Percentiles rank a stretch among this genome's conserved stretches.
Evolutionary conservation across 2,329 filamentous ascomycete species (phyloP).

Genomic region (Malbranchea zuffiana): DNA sequence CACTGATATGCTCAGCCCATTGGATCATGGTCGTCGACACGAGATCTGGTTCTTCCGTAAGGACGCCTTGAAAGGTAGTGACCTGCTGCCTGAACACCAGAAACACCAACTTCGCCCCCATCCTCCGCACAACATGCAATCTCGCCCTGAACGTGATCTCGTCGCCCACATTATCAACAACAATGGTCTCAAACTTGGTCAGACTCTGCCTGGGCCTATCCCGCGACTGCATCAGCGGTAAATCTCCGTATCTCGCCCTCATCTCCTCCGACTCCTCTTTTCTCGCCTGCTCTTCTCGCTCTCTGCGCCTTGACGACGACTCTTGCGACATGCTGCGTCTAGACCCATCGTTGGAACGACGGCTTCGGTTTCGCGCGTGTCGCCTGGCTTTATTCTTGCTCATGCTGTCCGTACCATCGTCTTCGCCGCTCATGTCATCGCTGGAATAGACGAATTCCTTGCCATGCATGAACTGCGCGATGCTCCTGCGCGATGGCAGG

Average conservation of each 20-base stretch:
- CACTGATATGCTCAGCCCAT: conserved; percentile 73
- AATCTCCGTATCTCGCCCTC: conserved; percentile 47
- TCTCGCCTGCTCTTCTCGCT: conserved; percentile 37
- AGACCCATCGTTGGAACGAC: conserved; percentile 24
- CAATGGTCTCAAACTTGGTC: conserved; percentile 42
- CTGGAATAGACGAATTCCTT: conserved; percentile 34
- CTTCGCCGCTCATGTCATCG: conserved; percentile 33
- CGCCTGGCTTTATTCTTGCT: conserved; percentile 40
- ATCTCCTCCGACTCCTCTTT: conserved; percentile 49
- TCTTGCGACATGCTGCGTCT: conserved; percentile 33
- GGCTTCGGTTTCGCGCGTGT: conserved; percentile 29
- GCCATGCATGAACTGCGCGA: conserved; percentile 32
- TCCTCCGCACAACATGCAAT: conserved; percentile 66
- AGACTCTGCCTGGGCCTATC: conserved; percentile 40
- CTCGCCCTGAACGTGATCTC: conserved; percentile 58
- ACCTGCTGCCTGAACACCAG: conserved; percentile 77
- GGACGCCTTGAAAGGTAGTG: conserved; percentile 71
- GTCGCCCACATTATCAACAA: conserved; percentile 44
- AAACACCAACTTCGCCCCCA: conserved; percentile 76
- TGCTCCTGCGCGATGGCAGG: conserved; percentile 31
- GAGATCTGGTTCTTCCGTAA: conserved; percentile 50
- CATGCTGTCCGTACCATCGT: conserved; percentile 23
- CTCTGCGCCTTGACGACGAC: conserved; percentile 23
- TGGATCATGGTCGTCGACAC: conserved; percentile 67
- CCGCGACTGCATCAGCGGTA: conserved; percentile 49